These are phyloP conservation scores for Marasmius sp. DNA, from an alignment of 1,284 basidiomycete species.

Conservation along the genomic window DNA sequence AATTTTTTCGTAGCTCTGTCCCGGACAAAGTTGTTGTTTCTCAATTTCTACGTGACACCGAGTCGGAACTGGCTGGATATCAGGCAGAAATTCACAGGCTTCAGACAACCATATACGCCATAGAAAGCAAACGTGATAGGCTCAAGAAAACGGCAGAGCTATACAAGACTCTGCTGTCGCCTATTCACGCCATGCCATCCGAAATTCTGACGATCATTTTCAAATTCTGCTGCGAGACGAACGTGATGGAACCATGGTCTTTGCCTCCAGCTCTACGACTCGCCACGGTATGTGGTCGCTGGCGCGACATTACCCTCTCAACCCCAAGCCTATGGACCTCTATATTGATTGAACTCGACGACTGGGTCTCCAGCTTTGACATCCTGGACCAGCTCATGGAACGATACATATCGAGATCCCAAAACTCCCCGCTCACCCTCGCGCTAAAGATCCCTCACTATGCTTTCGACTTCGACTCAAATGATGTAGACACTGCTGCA, in stretches of 20 bases:
- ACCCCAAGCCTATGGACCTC: not conserved
- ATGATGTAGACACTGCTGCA: not conserved
- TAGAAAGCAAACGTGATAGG: not conserved
- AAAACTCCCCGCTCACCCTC: not conserved
- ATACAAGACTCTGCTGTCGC: not conserved
- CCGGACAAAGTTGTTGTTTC: not conserved
- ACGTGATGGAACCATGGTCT: not conserved
- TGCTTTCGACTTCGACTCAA: not conserved
- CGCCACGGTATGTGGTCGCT: not conserved
- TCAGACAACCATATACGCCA: not conserved
- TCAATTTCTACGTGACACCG: not conserved
- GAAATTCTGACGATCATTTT: not conserved
- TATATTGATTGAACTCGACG: not conserved
- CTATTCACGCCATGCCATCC: not conserved
- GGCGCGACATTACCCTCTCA: not conserved
- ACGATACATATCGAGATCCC: not conserved
- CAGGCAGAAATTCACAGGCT: not conserved
- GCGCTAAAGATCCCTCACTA: not conserved
- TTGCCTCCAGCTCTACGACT: not conserved
- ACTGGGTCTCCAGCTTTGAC: not conserved
- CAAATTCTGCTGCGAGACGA: not conserved
- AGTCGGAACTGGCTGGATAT: not conserved
- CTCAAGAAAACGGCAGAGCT: not conserved
- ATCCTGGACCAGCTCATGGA: not conserved
- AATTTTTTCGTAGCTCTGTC: not conserved